Evolutionary conservation across 345 rosid species (phyloP), one percentile per base, ranked within the genome.

Genomic region (Viola odorata): DNA sequence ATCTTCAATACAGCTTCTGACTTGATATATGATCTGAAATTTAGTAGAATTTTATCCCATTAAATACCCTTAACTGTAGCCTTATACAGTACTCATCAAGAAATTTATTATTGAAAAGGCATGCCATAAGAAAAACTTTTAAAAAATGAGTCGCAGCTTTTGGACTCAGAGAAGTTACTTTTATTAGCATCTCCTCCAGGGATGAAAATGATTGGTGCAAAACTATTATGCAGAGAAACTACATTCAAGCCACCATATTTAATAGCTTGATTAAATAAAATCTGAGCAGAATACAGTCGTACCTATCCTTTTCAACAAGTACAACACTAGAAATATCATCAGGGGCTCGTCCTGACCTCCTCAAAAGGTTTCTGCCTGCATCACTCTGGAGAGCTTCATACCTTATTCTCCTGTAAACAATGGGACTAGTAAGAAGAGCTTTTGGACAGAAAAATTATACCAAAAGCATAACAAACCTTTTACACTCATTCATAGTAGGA

Each of bases 301-400:
- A 88, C 96, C 95, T 84, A 51, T 86, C 91, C 40, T 82, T 75
- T 51, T 91, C 95, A 1, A 88, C 89, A 11, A 88, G 87, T 12
- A 91, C 92, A 6, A 91, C 95, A 57, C 98, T 91, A 0, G 98
- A 91, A 68, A 91, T 91, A 76, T 88, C 98, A 70, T 91, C 91
- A 37, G 96, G 95, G 71, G 82, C 98, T 85, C 96, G 86, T 61
- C 91, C 96, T 7, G 98, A 91, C 63, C 95, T 78, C 81, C 77
- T 73, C 38, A 91, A 62, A 40, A 91, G 79, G 16, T 82, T 82
- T 78, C 69, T 80, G 8, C 98, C 98, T 2, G 91, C 80, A 74
- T 86, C 89, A 48, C 98, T 91, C 70, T 88, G 92, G 44, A 91
- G 91, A 44, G 98, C 89, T 76, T 88, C 92, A 5, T 79, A 91